Base-by-base conservation (phyloP, 192 early-diverging fungal species). In the Dissophora ornata region DNA sequence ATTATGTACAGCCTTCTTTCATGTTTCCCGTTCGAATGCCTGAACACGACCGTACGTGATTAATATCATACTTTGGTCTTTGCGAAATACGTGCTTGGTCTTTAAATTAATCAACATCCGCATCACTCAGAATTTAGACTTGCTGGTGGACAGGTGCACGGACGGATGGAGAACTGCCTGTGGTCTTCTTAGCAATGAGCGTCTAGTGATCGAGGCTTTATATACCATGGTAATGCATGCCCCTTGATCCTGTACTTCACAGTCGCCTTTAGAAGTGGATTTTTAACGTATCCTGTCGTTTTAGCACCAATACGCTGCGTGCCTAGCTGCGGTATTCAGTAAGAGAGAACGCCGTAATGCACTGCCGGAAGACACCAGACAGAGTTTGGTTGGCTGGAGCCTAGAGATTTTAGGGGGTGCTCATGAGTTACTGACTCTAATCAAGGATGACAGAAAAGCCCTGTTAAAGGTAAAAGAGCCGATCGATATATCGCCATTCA, bases 131-230 rank as follows among this genome's bases (percentile, higher is more conserved):
- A 62, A 36, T 18, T 36, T 77, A 19, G 57, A 62, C 4, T 3
- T 22, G 9, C 19, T 77, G 13, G 30, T 77, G 0, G 28, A n/a
- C 4, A 49, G 52, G 2, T 77, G 64, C 22, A 34, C 21, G 0
- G 59, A 77, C 11, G 57, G 45, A 18, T 77, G 73, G 73, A 47
- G 53, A 30, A 18, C 21, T 19, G 49, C 51, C 40, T 62, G 58
- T n/a, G 52, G 56, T 2, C 32, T 77, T 7, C 21, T 77, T 24
- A 53, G 28, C 9, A 59, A 67, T 15, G 52, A 67, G 21, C 36
- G 51, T 0, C 32, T 77, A 9, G 64, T 77, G 1, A 30, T 77
- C 0, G 73, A 77, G 12, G 65, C 73, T 4, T 77, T 77, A 7
- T 77, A 77, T 16, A 24, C 73, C 0, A 49, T 61, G 73, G 73